Percentiles rank a stretch among this genome's conserved stretches.
Conservation (phyloP, 805 yeast species). For the Alloascoidea hylecoeti region DNA sequence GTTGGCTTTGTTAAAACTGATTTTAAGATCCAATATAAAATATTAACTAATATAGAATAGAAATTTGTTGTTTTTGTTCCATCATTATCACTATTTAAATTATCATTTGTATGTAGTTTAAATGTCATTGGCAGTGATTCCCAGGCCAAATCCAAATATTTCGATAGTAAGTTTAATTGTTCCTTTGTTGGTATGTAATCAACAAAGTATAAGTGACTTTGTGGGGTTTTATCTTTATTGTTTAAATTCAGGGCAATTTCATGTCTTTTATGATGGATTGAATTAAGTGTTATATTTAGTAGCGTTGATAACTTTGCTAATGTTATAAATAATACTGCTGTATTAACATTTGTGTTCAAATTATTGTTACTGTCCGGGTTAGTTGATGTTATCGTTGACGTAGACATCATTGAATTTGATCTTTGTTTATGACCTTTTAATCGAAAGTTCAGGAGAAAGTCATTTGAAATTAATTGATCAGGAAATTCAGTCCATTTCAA, state of each 20-base stretch:
- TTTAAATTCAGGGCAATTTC: slow-evolving; percentile 1
- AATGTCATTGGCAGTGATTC: background rate
- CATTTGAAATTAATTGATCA: too few relatives aligned
- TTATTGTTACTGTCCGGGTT: too few relatives aligned
- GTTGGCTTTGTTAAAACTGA: background rate
- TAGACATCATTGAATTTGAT: too few relatives aligned
- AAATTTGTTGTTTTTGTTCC: background rate
- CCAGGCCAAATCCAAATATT: background rate
- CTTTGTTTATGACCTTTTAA: too few relatives aligned
- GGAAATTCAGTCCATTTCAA: background rate
- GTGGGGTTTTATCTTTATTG: background rate
- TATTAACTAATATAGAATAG: background rate
- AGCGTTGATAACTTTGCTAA: background rate
- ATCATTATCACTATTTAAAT: background rate
- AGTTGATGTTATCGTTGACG: too few relatives aligned
- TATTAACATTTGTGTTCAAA: background rate
- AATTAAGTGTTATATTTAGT: background rate
- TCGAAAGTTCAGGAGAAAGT: too few relatives aligned
- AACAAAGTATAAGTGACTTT: background rate
- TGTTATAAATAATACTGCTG: background rate
- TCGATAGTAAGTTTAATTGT: background rate
- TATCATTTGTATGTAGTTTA: background rate
- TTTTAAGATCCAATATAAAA: background rate
- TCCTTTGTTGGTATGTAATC: background rate
- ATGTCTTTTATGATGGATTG: background rate